Evolutionary conservation across 768 basidiomycete species (phyloP).

Genomic region (Thelephora ganbajun): DNA sequence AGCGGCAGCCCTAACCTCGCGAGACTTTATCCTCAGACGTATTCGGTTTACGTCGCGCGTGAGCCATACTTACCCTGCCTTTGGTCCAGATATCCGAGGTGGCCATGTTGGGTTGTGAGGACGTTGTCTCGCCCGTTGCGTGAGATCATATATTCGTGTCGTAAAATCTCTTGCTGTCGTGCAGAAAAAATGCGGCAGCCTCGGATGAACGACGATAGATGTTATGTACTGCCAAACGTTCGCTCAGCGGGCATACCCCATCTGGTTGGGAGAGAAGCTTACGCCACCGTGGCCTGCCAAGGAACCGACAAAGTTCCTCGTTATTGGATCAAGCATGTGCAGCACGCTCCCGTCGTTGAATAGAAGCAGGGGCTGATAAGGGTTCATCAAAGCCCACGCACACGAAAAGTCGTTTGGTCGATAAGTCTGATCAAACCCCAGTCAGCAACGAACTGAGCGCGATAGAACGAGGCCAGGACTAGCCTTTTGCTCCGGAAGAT

Average conservation of each 20-base stretch:
- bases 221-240: conserved; percentile 37
- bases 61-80: too few species aligned
- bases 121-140: conserved; percentile 16
- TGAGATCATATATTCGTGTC: conserved; percentile 55
- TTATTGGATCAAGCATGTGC: conserved; percentile 37
- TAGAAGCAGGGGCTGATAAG: conserved; percentile 45
- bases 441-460: background rate
- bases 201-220: conserved; percentile 52
- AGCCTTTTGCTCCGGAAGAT: background rate
- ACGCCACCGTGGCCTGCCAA: conserved; percentile 67
- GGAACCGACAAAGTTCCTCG: conserved; percentile 26
- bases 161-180: conserved; percentile 65
- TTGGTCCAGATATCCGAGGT: too few species aligned
- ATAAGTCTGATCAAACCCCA: background rate
- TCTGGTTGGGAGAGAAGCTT: conserved; percentile 11
- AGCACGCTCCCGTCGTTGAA: conserved; percentile 40
- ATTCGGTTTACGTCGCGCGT: too few species aligned
- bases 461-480: background rate
- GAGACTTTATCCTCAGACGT: conserved; percentile 26
- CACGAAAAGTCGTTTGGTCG: background rate
- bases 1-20: conserved; percentile 53
- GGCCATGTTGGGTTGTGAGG: conserved; percentile 49
- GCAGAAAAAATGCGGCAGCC: conserved; percentile 41
- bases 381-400: conserved; percentile 42
- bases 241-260: background rate